Evolutionary conservation across 768 basidiomycete species (phyloP).

Genomic region (Suillus discolor): DNA sequence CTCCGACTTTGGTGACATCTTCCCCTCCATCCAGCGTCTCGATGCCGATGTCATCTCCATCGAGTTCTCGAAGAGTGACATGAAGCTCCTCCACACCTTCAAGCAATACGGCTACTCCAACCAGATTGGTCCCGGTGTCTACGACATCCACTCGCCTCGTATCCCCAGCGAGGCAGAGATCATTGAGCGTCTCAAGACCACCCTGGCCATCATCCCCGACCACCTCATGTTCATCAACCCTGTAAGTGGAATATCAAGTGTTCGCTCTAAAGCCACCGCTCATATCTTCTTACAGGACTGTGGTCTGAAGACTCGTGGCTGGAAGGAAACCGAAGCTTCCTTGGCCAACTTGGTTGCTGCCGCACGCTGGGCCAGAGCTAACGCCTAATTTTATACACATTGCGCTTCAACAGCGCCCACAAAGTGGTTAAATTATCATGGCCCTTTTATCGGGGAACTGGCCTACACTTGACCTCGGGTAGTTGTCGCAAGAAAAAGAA

Average conservation of each 20-base stretch:
- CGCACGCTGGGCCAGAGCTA: constrained; percentile 91
- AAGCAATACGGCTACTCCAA: constrained; percentile 94
- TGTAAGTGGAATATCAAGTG: constrained; percentile 34
- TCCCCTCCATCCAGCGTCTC: constrained; percentile 94
- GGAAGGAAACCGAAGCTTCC: constrained; percentile 96
- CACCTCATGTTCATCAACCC: constrained; percentile 92
- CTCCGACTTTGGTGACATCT: constrained; percentile 98
- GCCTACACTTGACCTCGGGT: constrained; percentile 55
- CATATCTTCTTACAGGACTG: constrained; percentile 61
- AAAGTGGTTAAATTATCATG: constrained; percentile 62
- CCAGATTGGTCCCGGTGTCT: constrained; percentile 97
- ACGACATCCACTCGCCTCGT: constrained; percentile 99
- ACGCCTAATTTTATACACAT: constrained; percentile 56
- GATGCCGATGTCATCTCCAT: constrained; percentile 99
- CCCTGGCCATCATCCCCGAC: constrained; percentile 80
- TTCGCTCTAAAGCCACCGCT: constrained; percentile 2
- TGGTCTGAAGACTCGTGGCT: constrained; percentile 97
- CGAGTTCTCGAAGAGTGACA: constrained; percentile 97
- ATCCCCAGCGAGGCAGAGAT: constrained; percentile 93
- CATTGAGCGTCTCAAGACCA: constrained; percentile 84
- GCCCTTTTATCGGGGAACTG: constrained; percentile 26
- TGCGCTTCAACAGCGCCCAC: constrained; percentile 93
- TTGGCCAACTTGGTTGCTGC: constrained; percentile 85
- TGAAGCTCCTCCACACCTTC: constrained; percentile 97
- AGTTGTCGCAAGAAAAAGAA: constrained; percentile 43